These are phyloP conservation scores for Jatropha podagrica DNA, from an alignment of 441 rosid species.

Conservation along the genomic window DNA sequence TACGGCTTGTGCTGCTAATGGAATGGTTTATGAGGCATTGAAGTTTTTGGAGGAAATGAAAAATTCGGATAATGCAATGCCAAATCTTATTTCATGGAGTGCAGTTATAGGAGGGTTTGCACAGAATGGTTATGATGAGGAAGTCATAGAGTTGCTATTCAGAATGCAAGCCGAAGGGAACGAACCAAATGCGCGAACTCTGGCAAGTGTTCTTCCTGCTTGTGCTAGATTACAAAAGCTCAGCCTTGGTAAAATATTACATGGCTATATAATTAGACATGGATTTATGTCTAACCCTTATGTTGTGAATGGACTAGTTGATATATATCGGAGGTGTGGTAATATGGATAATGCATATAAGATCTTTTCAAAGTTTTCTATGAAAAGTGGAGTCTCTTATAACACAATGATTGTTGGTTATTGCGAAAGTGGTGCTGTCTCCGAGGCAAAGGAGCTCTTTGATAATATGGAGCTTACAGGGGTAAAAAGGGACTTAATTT, in stretches of 20 bases:
- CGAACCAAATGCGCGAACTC: constrained; percentile 50
- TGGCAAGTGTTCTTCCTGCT: constrained; percentile 61
- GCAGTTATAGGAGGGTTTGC: constrained; percentile 61
- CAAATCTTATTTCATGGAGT: constrained; percentile 63
- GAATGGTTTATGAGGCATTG: constrained; percentile 53
- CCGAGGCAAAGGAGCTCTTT: constrained; percentile 49
- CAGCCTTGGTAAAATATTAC: constrained; percentile 49
- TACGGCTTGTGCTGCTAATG: constrained; percentile 53
- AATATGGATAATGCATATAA: constrained; percentile 47
- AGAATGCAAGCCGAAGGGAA: constrained; percentile 51
- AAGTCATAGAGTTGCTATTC: constrained; percentile 43
- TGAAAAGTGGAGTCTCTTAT: constrained; percentile 45
- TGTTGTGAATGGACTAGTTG: constrained; percentile 59
- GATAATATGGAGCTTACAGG: constrained; percentile 41
- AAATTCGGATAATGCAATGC: constrained; percentile 25
- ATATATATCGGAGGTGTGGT: constrained; percentile 58
- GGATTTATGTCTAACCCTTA: constrained; percentile 44
- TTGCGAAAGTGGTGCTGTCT: constrained; percentile 44
- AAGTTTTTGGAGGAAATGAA: constrained; percentile 41
- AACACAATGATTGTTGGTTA: constrained; percentile 65
- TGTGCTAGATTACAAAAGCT: constrained; percentile 52
- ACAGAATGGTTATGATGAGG: constrained; percentile 51
- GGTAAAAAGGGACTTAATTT: constrained; percentile 42
- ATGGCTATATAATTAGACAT: constrained; percentile 50
- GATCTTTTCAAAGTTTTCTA: constrained; percentile 47